A percentile compares a stretch with the other conserved stretches of the same genome.
These are phyloP conservation scores for Populus alba DNA, from an alignment of 345 rosid genomes.

Conservation along the genomic window DNA sequence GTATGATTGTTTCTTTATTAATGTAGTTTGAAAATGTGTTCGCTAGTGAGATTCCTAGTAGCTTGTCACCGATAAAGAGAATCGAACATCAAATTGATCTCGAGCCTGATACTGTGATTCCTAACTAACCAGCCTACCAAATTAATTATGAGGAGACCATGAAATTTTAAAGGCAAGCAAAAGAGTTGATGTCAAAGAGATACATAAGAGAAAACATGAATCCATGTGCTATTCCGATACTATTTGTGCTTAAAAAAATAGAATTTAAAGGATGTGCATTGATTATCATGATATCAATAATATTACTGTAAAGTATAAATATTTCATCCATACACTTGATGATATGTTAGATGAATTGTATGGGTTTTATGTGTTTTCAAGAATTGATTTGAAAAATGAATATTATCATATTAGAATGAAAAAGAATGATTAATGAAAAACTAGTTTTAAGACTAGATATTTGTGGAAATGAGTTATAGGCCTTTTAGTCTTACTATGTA, in stretches of 20 bases:
- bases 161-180: background rate
- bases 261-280: too few species aligned
- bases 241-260: too few species aligned
- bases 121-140: background rate
- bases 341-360: too few species aligned
- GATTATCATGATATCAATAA: too few species aligned
- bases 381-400: too few species aligned
- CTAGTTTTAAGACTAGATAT: too few species aligned
- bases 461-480: too few species aligned
- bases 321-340: too few species aligned
- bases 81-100: background rate
- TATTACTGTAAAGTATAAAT: too few species aligned
- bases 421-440: too few species aligned
- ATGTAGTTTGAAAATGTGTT: background rate
- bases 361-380: fast-evolving
- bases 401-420: too few species aligned
- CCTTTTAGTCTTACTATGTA: too few species aligned
- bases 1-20: background rate
- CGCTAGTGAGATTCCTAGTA: background rate
- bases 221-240: background rate
- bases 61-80: background rate
- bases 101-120: fast-evolving
- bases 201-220: background rate
- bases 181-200: background rate
- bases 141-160: fast-evolving